Conservation (phyloP, 441 rosid genomes). For the Populus hybrid region DNA sequence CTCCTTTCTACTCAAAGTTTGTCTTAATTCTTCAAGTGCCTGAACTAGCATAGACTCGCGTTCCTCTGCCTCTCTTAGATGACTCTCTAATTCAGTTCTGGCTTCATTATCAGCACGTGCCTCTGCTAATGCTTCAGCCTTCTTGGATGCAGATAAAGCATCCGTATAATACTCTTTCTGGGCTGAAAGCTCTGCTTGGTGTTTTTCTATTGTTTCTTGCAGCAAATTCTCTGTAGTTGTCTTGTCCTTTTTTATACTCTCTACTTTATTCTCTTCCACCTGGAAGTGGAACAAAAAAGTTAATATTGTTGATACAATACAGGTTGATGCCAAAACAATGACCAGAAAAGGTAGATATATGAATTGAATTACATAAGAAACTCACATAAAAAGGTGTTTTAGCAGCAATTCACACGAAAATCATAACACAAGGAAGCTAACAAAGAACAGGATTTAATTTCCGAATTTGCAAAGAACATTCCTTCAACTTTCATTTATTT, state of each 20-base stretch:
- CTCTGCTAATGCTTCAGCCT: conserved; percentile 95
- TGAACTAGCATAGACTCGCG: conserved; percentile 95
- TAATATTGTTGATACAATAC: not conserved
- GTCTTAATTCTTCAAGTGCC: conserved; percentile 90
- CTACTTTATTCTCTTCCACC: conserved; percentile 97
- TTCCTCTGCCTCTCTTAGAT: conserved; percentile 83
- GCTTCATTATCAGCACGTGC: conserved; percentile 90
- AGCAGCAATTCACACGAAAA: not conserved
- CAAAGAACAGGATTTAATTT: not conserved
- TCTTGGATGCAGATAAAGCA: conserved; percentile 93
- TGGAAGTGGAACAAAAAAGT: conserved; percentile 25
- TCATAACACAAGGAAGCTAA: not conserved
- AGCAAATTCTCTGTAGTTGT: conserved; percentile 86
- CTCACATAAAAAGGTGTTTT: not conserved
- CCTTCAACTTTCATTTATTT: conserved; percentile 3
- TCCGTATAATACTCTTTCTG: conserved; percentile 84
- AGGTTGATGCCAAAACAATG: not conserved
- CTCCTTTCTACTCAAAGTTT: conserved; percentile 85
- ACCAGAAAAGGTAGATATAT: conserved; percentile 6
- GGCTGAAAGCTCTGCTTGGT: conserved; percentile 78
- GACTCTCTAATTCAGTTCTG: conserved; percentile 80
- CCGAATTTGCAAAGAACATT: not conserved
- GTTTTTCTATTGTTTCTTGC: conserved; percentile 95
- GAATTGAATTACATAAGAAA: not conserved
- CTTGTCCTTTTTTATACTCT: conserved; percentile 91